phyloP scores from a whole-genome alignment of 2,329 filamentous ascomycete species.

The Aureobasidium sp. region DNA sequence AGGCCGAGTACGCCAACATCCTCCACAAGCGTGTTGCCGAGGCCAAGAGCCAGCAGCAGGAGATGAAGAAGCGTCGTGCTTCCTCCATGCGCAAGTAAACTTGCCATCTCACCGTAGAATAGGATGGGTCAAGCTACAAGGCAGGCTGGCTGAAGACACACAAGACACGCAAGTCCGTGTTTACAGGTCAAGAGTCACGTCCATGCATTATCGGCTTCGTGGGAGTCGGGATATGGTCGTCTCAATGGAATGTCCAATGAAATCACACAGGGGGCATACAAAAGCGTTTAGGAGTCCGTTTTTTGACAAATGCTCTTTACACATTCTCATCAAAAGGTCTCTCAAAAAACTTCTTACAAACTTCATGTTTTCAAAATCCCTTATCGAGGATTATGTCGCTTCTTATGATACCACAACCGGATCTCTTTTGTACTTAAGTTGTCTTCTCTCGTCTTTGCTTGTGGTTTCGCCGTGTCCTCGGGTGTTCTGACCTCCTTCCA shows the following conservation, averaged over 20 bases:
- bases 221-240: conserved; percentile 14
- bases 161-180: conserved; percentile 7
- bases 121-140: conserved; percentile 12
- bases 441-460: background rate
- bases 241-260: conserved; percentile 12
- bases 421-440: conserved; percentile 2
- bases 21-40: conserved; percentile 98
- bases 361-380: conserved; percentile 4
- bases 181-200: conserved; percentile 18
- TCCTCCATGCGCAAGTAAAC: conserved; percentile 90
- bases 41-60: conserved; percentile 93
- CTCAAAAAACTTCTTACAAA: conserved; percentile 3
- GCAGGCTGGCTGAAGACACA: background rate
- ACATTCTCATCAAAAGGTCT: conserved; percentile 11
- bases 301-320: conserved; percentile 9
- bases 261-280: background rate
- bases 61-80: conserved; percentile 96
- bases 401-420: conserved; percentile 13
- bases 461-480: too few relatives aligned
- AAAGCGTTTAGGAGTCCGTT: conserved; percentile 16
- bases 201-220: conserved; percentile 3
- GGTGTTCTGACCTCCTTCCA: too few relatives aligned
- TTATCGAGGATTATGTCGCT: background rate
- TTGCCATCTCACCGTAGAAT: conserved; percentile 1
- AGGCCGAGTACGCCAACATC: conserved; percentile 98